Evolutionary conservation across 2,329 filamentous ascomycete species (phyloP).

Genomic region (Fusarium luffae): DNA sequence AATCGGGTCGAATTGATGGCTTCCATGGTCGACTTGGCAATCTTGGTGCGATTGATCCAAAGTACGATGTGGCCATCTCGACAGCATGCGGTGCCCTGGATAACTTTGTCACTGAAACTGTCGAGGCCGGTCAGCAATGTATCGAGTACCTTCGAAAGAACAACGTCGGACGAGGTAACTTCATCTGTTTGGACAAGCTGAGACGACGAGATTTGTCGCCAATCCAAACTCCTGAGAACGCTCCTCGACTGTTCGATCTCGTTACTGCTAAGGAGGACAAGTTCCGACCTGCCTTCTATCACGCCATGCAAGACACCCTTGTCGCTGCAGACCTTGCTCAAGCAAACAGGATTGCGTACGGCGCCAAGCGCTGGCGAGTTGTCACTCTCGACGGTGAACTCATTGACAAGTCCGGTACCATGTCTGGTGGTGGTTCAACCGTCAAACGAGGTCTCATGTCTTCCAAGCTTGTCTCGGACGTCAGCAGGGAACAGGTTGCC

Average conservation of each 20-base stretch:
- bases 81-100: constrained; percentile 92
- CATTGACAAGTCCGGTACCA: constrained; percentile 98
- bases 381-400: constrained; percentile 95
- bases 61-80: constrained; percentile 97
- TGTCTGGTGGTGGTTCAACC: constrained; percentile 94
- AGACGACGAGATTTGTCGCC: constrained; percentile 79
- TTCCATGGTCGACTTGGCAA: constrained; percentile 97
- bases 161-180: constrained; percentile 94
- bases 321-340: constrained; percentile 94
- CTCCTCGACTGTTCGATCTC: constrained; percentile 91
- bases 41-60: constrained; percentile 89
- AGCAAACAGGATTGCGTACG: constrained; percentile 96
- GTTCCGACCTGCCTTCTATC: constrained; percentile 93
- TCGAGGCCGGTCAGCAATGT: constrained; percentile 96
- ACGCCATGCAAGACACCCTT: constrained; percentile 92
- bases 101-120: constrained; percentile 96
- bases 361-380: constrained; percentile 92
- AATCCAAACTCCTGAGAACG: constrained; percentile 90
- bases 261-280: constrained; percentile 88
- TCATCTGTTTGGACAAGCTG: constrained; percentile 93
- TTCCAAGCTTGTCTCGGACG: constrained; percentile 89
- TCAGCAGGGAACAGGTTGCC: constrained; percentile 85
- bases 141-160: constrained; percentile 98
- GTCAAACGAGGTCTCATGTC: constrained; percentile 96
- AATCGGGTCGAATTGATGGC: constrained; percentile 95